Base-by-base conservation (phyloP, 805 yeast genomes). In the Hanseniaspora nectarophila region DNA sequence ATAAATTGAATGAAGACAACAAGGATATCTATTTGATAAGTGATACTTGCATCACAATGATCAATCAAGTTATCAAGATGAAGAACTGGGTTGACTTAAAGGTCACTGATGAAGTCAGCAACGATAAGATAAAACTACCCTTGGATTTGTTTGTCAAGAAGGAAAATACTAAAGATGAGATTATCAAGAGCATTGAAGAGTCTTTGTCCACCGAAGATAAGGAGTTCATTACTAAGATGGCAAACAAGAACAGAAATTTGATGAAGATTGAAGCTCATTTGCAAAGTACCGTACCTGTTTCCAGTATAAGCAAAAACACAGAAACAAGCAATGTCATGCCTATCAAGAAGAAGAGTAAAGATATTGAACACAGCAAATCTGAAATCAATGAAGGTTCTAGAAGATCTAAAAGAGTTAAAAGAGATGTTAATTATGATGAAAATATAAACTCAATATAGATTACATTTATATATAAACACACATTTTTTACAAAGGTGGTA, bases 401-500 rank as follows among this genome's bases (percentile, higher is more conserved):
- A 49, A 49, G 24, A 29, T 49, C 53, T 9, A 39, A 39, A 21
- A 49, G 53, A 42, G 16, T 10, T 9, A 49, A 32, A 42, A 33
- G 37, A 26, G 39, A 33, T 21, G 26, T 49, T 9, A 49, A 49
- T 18, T 49, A 49, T 23, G 45, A 49, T 21, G 35, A 39, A 39
- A 24, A 32, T 6, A 24, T 7, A 12, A 31, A 20, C 21, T 29
- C 21, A 7, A 46, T 31, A 9, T 24, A n/a, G 15, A 29, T 15
- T 40, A 28, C 21, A 49, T 29, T 78, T 63, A 81, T 39, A 28
- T 42, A 16, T n/a, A n/a, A n/a, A n/a, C n/a, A n/a, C 15, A 21
- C 6, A 18, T 1, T 16, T 29, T 3, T 82, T 66, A 86, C 50
- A 84, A 69, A 1, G 96, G 95, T 2, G 97, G 97, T 38, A 90